phyloP scores from a whole-genome alignment of 2,329 filamentous ascomycete genomes.

The Tolypocladium ophioglossoides region DNA sequence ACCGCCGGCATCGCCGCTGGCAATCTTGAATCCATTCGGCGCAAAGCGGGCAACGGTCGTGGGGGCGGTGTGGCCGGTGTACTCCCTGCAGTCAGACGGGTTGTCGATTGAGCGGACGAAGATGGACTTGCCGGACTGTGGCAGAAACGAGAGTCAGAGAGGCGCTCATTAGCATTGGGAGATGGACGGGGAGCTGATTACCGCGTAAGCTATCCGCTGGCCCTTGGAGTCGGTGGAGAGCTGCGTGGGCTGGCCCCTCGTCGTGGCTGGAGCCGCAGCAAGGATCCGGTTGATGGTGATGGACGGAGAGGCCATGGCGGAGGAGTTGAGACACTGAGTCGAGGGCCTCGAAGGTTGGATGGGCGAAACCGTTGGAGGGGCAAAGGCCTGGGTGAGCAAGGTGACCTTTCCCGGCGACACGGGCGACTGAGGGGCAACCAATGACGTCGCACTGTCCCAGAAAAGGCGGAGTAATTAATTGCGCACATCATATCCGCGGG shows the following conservation, averaged over 20 bases:
- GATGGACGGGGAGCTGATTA: conserved; percentile 30
- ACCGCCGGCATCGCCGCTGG: conserved; percentile 79
- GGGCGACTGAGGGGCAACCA: not conserved
- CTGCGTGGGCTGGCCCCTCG: conserved; percentile 77
- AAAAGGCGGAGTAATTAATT: no score
- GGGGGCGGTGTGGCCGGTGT: conserved; percentile 77
- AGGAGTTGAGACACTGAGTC: not conserved
- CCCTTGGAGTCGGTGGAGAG: conserved; percentile 83
- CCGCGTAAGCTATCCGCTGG: conserved; percentile 85
- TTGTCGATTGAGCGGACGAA: conserved; percentile 92
- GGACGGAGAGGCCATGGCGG: conserved; percentile 28
- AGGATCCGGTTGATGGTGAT: conserved; percentile 60
- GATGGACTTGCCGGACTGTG: conserved; percentile 86
- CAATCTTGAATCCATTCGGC: conserved; percentile 89
- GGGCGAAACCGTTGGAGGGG: not conserved
- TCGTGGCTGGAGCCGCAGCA: conserved; percentile 74
- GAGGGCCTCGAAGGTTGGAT: not conserved
- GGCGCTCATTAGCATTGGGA: not conserved
- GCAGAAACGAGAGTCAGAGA: not conserved
- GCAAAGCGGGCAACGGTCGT: conserved; percentile 92
- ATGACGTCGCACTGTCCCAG: no score
- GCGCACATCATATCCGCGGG: no score
- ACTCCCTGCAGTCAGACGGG: conserved; percentile 75
- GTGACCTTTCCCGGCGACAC: no score
- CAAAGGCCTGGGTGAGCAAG: no score